Base-by-base conservation (phyloP, 2,329 filamentous ascomycete species). In the Torrubiella hemipterigena region DNA sequence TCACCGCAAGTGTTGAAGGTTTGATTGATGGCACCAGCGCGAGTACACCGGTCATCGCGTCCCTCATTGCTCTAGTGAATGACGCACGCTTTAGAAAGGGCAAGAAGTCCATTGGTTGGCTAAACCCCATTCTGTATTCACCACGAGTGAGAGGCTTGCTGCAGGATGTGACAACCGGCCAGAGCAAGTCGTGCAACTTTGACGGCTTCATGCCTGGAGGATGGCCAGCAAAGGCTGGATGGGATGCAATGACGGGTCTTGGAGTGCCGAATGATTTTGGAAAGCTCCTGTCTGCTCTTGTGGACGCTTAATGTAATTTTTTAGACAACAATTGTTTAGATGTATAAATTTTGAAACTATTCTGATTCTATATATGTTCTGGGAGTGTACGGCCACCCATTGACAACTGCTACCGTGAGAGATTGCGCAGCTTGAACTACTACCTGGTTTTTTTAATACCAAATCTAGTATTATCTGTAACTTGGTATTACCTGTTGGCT, bases 61-160 rank as follows among this genome's bases (percentile, higher is more conserved):
- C 65, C 16, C 60, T 75, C 46, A 50, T 76, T 29, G 63, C 67
- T 4, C 50, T 71, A 5, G 56, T 72, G 33, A 73, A 74, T 36
- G 69, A 72, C 34, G 61, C 58, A 32, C 50, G 68, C n/a, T 45
- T 71, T 28, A 51, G 61, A 3, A 50, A 47, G 3, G 65, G 65
- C 4, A 69, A 66, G 55, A 44, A 49, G 6, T 49, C 59, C 2
- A 47, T 73, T 7, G 72, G 71, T 0, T 76, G 66, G 53, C 48
- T 73, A 21, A 75, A 73, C 39, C 57, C 60, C 17, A 40, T 47
- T 24, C 46, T 72, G 17, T 71, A 72, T 41, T 54, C 54, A 4
- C 28, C 41, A 2, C 35, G 48, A 31, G 56, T 64, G 15, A 49
- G 48, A 21, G 38, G 30, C 0, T 50, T 53, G 6, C 42, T 69